A percentile compares a stretch with the other conserved stretches of the same genome.
These are phyloP conservation scores for Keithomyces neogunnii DNA, from an alignment of 2,329 filamentous ascomycete genomes.

Conservation along the genomic window DNA sequence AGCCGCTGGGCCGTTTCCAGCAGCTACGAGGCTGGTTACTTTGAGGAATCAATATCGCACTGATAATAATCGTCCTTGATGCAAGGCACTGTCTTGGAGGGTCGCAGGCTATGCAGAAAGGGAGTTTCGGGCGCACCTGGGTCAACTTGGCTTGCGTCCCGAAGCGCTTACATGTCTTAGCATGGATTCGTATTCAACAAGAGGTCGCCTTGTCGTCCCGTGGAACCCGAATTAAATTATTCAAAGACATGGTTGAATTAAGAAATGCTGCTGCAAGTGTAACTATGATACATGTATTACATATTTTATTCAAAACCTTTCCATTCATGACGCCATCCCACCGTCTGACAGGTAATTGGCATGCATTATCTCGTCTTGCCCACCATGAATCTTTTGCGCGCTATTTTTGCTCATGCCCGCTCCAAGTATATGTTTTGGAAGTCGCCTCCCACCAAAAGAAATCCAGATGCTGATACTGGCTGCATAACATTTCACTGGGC, in stretches of 20 bases:
- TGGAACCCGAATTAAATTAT: too few species aligned
- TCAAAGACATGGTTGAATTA: neutral
- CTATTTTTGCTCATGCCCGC: neutral
- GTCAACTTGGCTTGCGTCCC: too few species aligned
- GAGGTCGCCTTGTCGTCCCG: too few species aligned
- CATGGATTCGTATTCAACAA: too few species aligned
- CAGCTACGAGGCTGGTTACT: too few species aligned
- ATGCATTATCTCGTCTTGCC: conserved; percentile 1
- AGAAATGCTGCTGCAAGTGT: neutral
- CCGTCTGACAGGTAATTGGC: neutral
- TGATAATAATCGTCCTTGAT: too few species aligned
- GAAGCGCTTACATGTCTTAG: too few species aligned
- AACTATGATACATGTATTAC: conserved; percentile 2
- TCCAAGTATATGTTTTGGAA: neutral
- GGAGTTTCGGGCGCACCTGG: too few species aligned
- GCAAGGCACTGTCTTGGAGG: too few species aligned
- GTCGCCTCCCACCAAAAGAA: neutral
- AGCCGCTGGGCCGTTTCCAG: too few species aligned
- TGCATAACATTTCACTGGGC: conserved; percentile 7
- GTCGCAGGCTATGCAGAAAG: too few species aligned
- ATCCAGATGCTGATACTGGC: neutral
- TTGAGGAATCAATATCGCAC: too few species aligned
- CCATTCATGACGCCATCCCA: conserved; percentile 4
- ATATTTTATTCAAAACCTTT: neutral
- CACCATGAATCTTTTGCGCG: neutral